Conservation (phyloP, 768 basidiomycete genomes). For the Suillus americanus region DNA sequence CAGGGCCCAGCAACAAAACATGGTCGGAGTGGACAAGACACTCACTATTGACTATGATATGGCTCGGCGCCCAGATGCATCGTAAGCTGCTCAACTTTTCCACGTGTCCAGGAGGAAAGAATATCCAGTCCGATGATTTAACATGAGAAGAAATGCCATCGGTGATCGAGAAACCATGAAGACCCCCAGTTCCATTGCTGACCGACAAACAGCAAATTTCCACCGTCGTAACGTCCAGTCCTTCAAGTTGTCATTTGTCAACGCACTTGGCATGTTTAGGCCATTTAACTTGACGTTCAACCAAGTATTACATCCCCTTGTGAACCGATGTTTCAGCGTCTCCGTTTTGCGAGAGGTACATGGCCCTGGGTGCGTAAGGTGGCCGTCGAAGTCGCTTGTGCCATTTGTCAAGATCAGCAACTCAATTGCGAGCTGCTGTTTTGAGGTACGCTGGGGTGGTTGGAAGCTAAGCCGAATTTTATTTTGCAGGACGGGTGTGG, state of each 20-base stretch:
- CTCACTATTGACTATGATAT: constrained; percentile 1
- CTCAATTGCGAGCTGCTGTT: background rate
- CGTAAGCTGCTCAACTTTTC: background rate
- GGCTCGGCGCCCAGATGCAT: background rate
- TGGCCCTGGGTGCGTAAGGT: background rate
- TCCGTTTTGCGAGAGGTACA: background rate
- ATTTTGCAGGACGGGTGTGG: background rate
- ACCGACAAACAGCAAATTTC: background rate
- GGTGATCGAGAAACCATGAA: background rate
- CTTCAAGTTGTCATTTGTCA: background rate
- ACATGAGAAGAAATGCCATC: background rate
- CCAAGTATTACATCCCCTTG: background rate
- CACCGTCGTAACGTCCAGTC: background rate
- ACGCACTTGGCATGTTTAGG: background rate
- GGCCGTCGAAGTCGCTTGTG: background rate
- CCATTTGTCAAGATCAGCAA: background rate
- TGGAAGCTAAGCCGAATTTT: background rate
- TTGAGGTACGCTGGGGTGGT: background rate
- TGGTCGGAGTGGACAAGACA: constrained; percentile 8
- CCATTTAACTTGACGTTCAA: background rate
- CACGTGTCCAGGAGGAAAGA: background rate
- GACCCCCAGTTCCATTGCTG: background rate
- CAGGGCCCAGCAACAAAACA: background rate
- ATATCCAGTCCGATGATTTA: background rate
- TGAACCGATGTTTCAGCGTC: too few species aligned